Base-by-base conservation (phyloP, 345 rosid genomes). In the Populus tremula region DNA sequence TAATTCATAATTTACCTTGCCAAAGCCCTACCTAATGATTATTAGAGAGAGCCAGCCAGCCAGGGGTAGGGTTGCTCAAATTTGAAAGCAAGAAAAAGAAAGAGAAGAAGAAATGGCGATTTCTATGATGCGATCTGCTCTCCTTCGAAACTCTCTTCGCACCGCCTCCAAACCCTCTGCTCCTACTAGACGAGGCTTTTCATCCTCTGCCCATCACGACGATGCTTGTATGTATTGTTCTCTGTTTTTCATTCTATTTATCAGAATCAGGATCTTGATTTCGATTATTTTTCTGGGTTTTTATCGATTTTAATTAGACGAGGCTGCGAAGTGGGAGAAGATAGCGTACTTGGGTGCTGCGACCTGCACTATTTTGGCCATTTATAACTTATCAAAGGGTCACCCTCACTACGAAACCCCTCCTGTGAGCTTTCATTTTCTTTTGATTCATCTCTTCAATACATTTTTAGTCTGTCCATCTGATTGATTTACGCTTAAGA, bases 241-340 rank as follows among this genome's bases (percentile, higher is more conserved):
- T 69, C 67, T 16, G 18, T n/a, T 64, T 12, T 39, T 18, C 35
- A 17, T 20, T 49, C 25, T 25, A 72, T 17, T 14, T 43, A 35
- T 36, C 35, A 77, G 17, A 33, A 59, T 77, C 21, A 14, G 54
- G 27, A 67, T 17, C 20, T 33, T 59, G 38, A 69, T 50, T 36
- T 71, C 50, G 23, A 33, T 77, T 64, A 3, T 25, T 53, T 25
- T 53, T 41, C 43, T 74, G 38, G 53, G 23, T 43, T 69, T 49
- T 0, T 25, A 27, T 67, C 67, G 21, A n/a, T 71, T 64, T 31
- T 35, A 11, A 1, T 67, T 81, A 93, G 99, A 80, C 78, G 99
- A 93, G 84, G 87, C 92, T 8, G 96, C 90, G 0, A 96, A 96
- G 41, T 96, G 99, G 99, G 92, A 93, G 93, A 93, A 91, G 90